phyloP scores from a whole-genome alignment of 139 green algal genomes.

The Chlamydomonas sp. region DNA sequence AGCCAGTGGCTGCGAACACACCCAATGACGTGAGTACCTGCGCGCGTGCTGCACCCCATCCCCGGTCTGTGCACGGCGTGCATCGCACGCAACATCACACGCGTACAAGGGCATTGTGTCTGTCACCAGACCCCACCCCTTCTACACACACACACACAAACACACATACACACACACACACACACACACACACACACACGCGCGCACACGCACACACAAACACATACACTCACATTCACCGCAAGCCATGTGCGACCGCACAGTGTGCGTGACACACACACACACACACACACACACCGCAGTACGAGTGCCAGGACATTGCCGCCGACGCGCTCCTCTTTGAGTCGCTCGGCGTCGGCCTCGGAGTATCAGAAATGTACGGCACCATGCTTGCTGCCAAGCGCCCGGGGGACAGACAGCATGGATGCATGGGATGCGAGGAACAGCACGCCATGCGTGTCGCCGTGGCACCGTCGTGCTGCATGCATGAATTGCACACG shows the following conservation, averaged over 20 bases:
- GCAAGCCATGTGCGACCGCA: neutral
- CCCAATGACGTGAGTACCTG: too few species aligned
- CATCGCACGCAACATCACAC: neutral
- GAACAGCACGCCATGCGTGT: too few species aligned
- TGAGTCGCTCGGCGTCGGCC: conserved; percentile 56
- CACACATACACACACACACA: too few species aligned
- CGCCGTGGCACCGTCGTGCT: too few species aligned
- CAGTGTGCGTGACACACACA: too few species aligned
- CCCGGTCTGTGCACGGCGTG: neutral
- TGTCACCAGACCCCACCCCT: neutral
- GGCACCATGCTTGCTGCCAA: conserved; percentile 61
- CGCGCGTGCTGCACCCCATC: neutral
- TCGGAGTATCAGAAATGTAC: conserved; percentile 59
- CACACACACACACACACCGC: too few species aligned
- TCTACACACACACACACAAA: neutral
- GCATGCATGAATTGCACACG: too few species aligned
- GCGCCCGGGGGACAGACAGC: conserved; percentile 67
- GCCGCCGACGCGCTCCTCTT: conserved; percentile 54
- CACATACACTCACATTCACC: too few species aligned
- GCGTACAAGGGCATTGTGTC: neutral
- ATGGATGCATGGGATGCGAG: too few species aligned
- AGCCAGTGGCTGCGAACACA: conserved; percentile 50
- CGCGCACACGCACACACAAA: too few species aligned
- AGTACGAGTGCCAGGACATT: conserved; percentile 38
- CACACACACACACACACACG: too few species aligned